phyloP scores from a whole-genome alignment of 2,329 filamentous ascomycete genomes.

The Penicillium sp. region DNA sequence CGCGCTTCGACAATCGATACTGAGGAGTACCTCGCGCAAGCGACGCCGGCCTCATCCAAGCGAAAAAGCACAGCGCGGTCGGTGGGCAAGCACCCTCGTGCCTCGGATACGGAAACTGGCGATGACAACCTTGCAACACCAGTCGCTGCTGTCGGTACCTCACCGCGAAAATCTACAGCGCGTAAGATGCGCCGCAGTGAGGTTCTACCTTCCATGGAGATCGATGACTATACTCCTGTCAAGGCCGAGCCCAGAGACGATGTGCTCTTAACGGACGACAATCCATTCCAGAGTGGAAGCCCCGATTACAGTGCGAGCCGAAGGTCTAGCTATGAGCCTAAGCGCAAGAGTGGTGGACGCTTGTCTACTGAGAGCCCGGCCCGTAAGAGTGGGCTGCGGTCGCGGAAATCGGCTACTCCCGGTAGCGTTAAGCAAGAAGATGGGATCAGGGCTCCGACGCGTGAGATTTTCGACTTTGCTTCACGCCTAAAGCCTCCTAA shows the following conservation, averaged over 20 bases:
- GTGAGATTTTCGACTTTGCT: constrained; percentile 60
- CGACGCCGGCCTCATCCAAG: constrained; percentile 29
- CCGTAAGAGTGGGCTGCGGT: constrained; percentile 25
- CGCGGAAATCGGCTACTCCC: constrained; percentile 34
- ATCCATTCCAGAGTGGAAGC: constrained; percentile 87
- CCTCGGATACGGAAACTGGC: constrained; percentile 32
- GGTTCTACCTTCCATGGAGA: constrained; percentile 37
- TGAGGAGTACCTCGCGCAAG: constrained; percentile 29
- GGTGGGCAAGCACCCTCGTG: constrained; percentile 32
- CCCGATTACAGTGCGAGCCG: constrained; percentile 46
- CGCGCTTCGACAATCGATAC: constrained; percentile 44
- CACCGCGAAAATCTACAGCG: constrained; percentile 44
- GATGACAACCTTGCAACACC: constrained; percentile 36
- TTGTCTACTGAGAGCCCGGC: constrained; percentile 34
- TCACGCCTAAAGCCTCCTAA: constrained; percentile 37
- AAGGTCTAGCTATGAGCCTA: constrained; percentile 36
- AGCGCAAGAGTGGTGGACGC: constrained; percentile 53
- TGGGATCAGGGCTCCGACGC: constrained; percentile 53
- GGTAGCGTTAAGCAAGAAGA: constrained; percentile 50
- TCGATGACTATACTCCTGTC: constrained; percentile 36
- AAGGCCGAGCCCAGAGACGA: constrained; percentile 51
- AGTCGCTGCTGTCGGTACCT: constrained; percentile 32
- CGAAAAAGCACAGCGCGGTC: constrained; percentile 36
- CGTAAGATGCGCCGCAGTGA: constrained; percentile 54
- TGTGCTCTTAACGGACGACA: constrained; percentile 80